Evolutionary conservation across 2,329 filamentous ascomycete species (phyloP).

Genomic region (Fusarium nisikadoi): DNA sequence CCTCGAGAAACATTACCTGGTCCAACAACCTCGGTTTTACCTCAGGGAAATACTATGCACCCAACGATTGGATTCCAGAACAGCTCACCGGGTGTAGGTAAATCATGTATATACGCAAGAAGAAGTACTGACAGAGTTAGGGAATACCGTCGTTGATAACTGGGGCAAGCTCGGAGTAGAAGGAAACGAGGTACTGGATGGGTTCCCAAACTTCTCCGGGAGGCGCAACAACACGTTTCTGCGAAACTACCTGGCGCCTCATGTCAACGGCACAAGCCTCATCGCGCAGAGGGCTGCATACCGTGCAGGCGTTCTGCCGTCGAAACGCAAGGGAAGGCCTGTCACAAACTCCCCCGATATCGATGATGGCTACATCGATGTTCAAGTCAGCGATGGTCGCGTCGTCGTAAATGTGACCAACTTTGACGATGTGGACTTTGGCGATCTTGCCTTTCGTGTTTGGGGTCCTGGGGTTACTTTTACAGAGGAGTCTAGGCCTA

Average conservation of each 20-base stretch:
- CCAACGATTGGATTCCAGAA: slow-evolving; percentile 7
- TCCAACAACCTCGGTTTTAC: slow-evolving; percentile 5
- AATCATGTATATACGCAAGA: accelerated
- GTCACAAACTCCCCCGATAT: background rate
- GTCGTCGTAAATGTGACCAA: background rate
- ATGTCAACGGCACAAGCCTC: background rate
- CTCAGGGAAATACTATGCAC: background rate
- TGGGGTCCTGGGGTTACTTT: background rate
- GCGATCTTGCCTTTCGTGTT: background rate
- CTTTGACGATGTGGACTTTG: slow-evolving; percentile 2
- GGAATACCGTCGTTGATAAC: slow-evolving; percentile 3
- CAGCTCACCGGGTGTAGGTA: background rate
- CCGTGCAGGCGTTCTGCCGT: background rate
- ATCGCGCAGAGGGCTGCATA: background rate
- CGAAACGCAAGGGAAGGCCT: background rate
- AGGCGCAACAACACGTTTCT: slow-evolving; percentile 6
- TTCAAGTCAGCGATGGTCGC: background rate
- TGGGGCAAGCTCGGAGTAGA: slow-evolving; percentile 4
- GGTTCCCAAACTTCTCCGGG: background rate
- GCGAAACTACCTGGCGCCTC: background rate
- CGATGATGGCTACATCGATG: background rate
- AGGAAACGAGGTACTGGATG: background rate
- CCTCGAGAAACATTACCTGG: slow-evolving; percentile 10
- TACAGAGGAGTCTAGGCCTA: background rate
- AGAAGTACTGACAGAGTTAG: background rate